Evolutionary conservation across 331 rosid genomes (phyloP).

Genomic region (Dryas integrifolia): DNA sequence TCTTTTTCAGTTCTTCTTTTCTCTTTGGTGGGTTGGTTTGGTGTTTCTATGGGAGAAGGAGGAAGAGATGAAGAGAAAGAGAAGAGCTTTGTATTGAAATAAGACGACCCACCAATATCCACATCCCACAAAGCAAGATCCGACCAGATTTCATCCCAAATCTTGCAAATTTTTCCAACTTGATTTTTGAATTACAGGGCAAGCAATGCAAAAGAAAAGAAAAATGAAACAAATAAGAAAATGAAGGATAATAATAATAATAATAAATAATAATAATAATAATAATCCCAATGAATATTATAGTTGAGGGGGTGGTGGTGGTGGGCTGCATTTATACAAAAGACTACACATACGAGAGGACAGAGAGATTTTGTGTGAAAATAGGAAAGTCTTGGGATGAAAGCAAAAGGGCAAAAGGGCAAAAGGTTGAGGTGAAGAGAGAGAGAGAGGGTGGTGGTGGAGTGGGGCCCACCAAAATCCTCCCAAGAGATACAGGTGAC

Average conservation of each 20-base stretch:
- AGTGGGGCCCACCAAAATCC: constrained; percentile 71
- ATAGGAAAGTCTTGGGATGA: constrained; percentile 21
- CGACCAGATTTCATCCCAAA: constrained; percentile 92
- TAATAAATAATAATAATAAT: constrained; percentile 30
- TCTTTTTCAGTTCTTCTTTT: background rate
- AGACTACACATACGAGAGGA: background rate
- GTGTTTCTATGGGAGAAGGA: constrained; percentile 27
- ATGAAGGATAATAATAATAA: constrained; percentile 32
- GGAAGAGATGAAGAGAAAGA: constrained; percentile 26
- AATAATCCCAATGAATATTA: constrained; percentile 38
- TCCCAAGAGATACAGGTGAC: constrained; percentile 73
- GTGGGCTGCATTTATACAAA: constrained; percentile 32
- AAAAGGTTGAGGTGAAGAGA: background rate
- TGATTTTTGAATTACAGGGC: constrained; percentile 67
- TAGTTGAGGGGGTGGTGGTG: constrained; percentile 21
- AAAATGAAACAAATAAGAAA: constrained; percentile 24
- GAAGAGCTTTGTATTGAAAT: constrained; percentile 48
- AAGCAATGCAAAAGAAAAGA: constrained; percentile 53
- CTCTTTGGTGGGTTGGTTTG: constrained; percentile 2
- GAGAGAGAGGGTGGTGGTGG: background rate
- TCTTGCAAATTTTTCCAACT: constrained; percentile 68
- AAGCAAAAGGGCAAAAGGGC: constrained; percentile 32
- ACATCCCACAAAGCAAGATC: constrained; percentile 93
- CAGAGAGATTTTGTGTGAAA: constrained; percentile 15
- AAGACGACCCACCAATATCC: constrained; percentile 73